Base-by-base conservation (phyloP, 768 basidiomycete species). In the Lactarius vividus region DNA sequence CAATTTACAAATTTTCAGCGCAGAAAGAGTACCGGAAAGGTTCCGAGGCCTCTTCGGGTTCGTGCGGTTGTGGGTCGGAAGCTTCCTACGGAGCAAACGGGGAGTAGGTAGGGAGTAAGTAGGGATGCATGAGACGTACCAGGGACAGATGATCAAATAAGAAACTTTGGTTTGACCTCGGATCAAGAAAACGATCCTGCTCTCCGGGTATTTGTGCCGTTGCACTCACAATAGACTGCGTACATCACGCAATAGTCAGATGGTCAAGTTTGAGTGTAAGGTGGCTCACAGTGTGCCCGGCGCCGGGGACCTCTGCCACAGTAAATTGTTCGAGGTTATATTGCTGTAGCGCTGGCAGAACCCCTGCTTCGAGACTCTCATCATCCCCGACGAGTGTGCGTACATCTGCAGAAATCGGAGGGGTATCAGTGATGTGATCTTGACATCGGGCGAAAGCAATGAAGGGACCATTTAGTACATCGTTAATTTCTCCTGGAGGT, bases 401-500 rank as follows among this genome's bases (percentile, higher is more conserved):
- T 60, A 98, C 86, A 79, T 98, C 96, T 96, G 73, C 46, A 53
- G 46, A 59, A 64, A 63, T 64, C 64, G 57, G 58, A 37, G 52
- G 42, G 49, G 63, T 20, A 40, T 67, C 64, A 68, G 57, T 64
- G 57, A 42, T 18, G 49, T 54, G 37, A 53, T 44, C 8, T 28
- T 20, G 26, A 37, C 15, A 35, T 54, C 20, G 29, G 55, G 33
- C 4, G 31, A 23, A 35, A 10, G 13, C n/a, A 31, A 26, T 42
- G 20, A 46, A 39, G 26, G 33, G 66, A 92, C 94, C 94, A 72
- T 92, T 92, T 61, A 98, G 81, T 20, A 97, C 95, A 78, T 98
- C 96, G 76, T 96, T 97, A 70, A 98, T 94, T 80, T 98, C 92
- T 54, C 96, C 96, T 0, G 96, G 96, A 29, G 96, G 96, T 1